These are phyloP conservation scores for Athelia sp. DNA, from an alignment of 1,284 basidiomycete genomes.

Conservation along the genomic window DNA sequence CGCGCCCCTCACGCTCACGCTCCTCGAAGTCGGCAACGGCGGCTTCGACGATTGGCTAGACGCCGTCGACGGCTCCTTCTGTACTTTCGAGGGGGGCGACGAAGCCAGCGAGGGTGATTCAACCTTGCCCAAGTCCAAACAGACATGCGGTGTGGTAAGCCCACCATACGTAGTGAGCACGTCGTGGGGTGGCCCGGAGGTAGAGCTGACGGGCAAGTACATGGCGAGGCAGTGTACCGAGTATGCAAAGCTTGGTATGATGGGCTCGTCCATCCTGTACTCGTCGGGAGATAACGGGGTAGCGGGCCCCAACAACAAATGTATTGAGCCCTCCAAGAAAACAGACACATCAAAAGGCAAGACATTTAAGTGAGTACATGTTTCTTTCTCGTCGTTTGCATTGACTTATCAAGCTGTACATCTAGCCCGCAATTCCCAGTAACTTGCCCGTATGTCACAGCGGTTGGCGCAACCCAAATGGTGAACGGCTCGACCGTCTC, in stretches of 20 bases:
- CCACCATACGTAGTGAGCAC: conserved; percentile 51
- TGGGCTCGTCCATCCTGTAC: conserved; percentile 35
- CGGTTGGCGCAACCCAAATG: conserved; percentile 35
- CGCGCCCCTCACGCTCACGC: conserved; percentile 29
- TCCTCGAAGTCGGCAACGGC: conserved; percentile 36
- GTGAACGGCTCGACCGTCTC: conserved; percentile 17
- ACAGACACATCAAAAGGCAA: not conserved
- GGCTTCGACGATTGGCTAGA: conserved; percentile 41
- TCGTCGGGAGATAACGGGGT: conserved; percentile 36
- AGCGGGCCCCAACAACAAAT: conserved; percentile 29
- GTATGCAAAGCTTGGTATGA: conserved; percentile 44
- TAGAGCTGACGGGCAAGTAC: conserved; percentile 38
- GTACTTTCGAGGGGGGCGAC: conserved; percentile 58
- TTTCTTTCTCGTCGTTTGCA: conserved; percentile 6
- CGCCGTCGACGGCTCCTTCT: conserved; percentile 46
- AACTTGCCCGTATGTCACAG: conserved; percentile 33
- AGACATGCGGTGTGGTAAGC: conserved; percentile 41
- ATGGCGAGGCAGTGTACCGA: conserved; percentile 50
- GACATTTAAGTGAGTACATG: not conserved
- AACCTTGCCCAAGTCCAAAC: not conserved
- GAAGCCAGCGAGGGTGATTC: conserved; percentile 33
- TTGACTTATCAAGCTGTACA: conserved; percentile 9
- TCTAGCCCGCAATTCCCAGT: conserved; percentile 34
- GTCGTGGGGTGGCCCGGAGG: conserved; percentile 48
- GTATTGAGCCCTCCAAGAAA: conserved; percentile 22